Evolutionary conservation across 805 yeast genomes (phyloP), one percentile per base, ranked within the genome.

Genomic region (Candida quercuum): DNA sequence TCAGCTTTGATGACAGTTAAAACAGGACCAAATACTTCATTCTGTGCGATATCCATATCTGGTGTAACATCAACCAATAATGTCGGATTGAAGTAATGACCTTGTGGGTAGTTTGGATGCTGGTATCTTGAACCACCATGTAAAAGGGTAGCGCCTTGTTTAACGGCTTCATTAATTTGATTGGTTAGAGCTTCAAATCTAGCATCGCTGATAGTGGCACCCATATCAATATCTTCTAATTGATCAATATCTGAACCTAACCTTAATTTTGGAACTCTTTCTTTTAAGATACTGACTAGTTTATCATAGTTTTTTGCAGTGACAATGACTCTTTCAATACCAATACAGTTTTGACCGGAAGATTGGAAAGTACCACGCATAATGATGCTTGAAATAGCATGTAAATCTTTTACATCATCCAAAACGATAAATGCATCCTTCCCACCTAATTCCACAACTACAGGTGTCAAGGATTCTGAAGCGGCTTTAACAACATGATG

Each of bases 261-360:
- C 33, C 96, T 68, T 36, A 93, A 60, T 24, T 64, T 54, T 6
- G 71, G 66, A 16, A 93, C 76, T 40, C 93, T 71, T 23, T 67
- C 60, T 2, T 71, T 48, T 30, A 93, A 65, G 9, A 76, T 72
- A 0, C 64, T 61, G 2, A 81, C 80, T 29, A 93, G 61, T 30
- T 61, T 52, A 17, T 76, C 81, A 61, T 93, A 89, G 20, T 78
- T 75, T 29, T 67, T 66, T 5, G 83, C 84, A 32, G 86, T 70
- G 26, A 89, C 87, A 45, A 93, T 81, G 6, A 93, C 94, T 40
- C 99, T 72, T 64, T 93, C 99, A 38, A 93, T 85, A 27, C 99
- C 98, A 53, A 93, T 93, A 65, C 99, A 93, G 58, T 93, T 93
- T 63, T 93, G 99, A 11, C 99, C 99, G 0, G 96, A 85, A 37